Base-by-base conservation (phyloP, 2,329 filamentous ascomycete genomes). In the Drechslerella coelobrocha region DNA sequence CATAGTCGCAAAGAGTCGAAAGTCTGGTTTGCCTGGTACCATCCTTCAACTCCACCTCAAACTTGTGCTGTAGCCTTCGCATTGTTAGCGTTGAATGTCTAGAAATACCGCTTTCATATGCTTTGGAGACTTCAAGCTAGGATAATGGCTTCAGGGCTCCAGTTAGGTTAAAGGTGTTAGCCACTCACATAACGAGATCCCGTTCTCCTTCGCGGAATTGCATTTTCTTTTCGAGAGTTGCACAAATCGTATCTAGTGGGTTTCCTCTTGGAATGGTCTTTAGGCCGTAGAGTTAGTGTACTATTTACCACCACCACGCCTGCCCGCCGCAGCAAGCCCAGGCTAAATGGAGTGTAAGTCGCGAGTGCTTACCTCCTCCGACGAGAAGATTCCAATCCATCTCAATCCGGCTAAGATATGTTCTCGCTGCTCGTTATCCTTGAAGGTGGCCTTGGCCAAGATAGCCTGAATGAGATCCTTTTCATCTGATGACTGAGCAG, bases 181-280 rank as follows among this genome's bases (percentile, higher is more conserved):
- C 34, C 4, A 14, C 34, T 14, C 17, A 39, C 81, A 86, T 84
- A 61, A 81, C 79, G 73, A 81, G 73, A 79, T 96, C 92, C 68
- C 92, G 88, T 85, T 96, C 91, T 72, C 85, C 88, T 76, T 89
- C 83, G 77, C 85, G 89, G 79, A 88, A 96, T 80, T 90, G 85
- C 90, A 96, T 95, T 86, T 95, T 96, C 83, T 90, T 82, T 83
- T 96, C 91, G 27, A 96, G 85, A 2, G 87, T 89, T 29, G 90
- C 91, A 81, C 92, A 96, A 39, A 96, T 86, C n/a, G 90, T 93
- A 79, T 96, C 92, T 23, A 96, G 85, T 2, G 91, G 89, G 82
- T 90, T 96, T 60, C 87, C 89, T 23, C 19, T 45, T n/a, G 34
- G 34, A 14, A 39, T 39, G 34, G 17, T 39, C 34, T 61, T 86